phyloP scores from a whole-genome alignment of 208 protist genomes.

The Entamoeba histolytica region DNA sequence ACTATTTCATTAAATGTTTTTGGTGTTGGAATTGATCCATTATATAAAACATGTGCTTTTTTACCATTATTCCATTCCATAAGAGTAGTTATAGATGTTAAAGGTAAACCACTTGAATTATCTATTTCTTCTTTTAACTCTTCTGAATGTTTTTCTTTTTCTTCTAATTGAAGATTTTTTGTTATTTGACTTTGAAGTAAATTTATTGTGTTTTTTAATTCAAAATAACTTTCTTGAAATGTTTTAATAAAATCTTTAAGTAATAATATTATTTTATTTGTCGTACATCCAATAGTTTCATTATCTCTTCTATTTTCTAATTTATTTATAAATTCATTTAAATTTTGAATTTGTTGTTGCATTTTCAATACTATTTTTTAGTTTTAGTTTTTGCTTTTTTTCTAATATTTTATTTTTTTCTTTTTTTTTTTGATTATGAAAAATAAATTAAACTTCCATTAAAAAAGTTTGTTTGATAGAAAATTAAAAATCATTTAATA shows the following conservation, averaged over 20 bases:
- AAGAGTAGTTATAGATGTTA: neutral
- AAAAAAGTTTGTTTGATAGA: too few relatives aligned
- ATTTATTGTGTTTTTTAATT: neutral
- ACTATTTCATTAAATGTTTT: neutral
- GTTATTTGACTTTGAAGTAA: neutral
- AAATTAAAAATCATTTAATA: too few relatives aligned
- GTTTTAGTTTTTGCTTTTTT: too few relatives aligned
- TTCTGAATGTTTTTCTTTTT: too few relatives aligned
- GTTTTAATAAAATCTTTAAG: neutral
- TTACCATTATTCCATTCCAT: neutral
- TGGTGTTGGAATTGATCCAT: neutral
- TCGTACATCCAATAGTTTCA: neutral
- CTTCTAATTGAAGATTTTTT: too few relatives aligned
- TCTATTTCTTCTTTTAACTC: neutral
- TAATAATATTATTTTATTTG: neutral
- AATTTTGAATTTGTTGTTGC: too few relatives aligned
- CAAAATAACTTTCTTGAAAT: neutral
- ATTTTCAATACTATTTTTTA: too few relatives aligned
- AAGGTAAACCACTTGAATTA: neutral
- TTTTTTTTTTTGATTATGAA: too few relatives aligned
- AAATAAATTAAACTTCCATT: too few relatives aligned
- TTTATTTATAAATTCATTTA: neutral
- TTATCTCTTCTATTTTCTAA: neutral
- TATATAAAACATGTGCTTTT: neutral
- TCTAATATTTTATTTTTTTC: too few relatives aligned